Percentiles rank a stretch among this genome's conserved stretches.
These are phyloP conservation scores for Colletotrichum orbiculare DNA, from an alignment of 2,329 filamentous ascomycete species.

Conservation along the genomic window DNA sequence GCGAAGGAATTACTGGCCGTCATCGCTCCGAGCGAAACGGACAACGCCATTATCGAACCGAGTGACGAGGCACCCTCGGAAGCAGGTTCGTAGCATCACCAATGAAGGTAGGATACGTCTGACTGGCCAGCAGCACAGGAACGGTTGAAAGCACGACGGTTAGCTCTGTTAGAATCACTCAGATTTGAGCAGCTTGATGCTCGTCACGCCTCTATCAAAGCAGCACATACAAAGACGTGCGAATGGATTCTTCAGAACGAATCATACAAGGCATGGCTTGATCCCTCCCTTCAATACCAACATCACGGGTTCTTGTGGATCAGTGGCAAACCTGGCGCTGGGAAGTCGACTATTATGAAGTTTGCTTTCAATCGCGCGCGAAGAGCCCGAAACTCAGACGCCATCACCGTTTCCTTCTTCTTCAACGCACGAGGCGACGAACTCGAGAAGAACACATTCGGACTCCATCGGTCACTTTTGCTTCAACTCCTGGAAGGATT, in stretches of 20 bases:
- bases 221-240: conserved; percentile 51
- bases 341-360: conserved; percentile 61
- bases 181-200: conserved; percentile 52
- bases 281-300: conserved; percentile 40
- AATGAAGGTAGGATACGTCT: neutral
- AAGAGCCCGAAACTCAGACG: conserved; percentile 33
- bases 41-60: neutral
- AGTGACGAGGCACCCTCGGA: neutral
- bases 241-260: conserved; percentile 51
- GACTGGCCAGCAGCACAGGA: neutral
- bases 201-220: conserved; percentile 49
- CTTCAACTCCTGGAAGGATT: conserved; percentile 56
- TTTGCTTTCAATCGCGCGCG: conserved; percentile 41
- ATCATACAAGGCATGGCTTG: conserved; percentile 51
- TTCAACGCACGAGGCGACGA: conserved; percentile 58
- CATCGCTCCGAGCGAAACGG: neutral
- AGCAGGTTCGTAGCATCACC: neutral
- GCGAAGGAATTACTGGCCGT: conserved; percentile 38
- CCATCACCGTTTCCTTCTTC: conserved; percentile 55
- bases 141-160: neutral
- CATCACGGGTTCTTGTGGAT: conserved; percentile 59
- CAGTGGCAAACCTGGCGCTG: conserved; percentile 55
- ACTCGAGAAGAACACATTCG: conserved; percentile 56
- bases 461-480: conserved; percentile 63
- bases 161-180: conserved; percentile 43